Evolutionary conservation across 2,329 filamentous ascomycete species (phyloP).

Genomic region (Colletotrichum tamarilloi): DNA sequence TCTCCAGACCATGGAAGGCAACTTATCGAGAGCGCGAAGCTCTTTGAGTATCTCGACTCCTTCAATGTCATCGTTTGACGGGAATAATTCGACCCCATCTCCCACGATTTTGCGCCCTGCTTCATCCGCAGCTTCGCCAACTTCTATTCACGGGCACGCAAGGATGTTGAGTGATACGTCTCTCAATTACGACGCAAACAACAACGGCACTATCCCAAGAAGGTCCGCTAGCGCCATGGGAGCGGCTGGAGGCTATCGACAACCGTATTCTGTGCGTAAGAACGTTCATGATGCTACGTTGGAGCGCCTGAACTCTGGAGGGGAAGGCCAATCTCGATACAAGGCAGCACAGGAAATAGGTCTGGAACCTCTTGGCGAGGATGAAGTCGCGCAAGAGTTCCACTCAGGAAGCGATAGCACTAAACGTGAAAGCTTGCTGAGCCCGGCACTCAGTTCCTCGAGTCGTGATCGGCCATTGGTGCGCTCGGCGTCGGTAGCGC

Average conservation of each 20-base stretch:
- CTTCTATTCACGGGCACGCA: slow-evolving; percentile 59
- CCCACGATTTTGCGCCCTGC: slow-evolving; percentile 57
- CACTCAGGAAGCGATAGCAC: slow-evolving; percentile 46
- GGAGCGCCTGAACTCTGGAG: slow-evolving; percentile 54
- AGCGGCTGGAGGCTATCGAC: slow-evolving; percentile 68
- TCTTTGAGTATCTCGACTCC: slow-evolving; percentile 64
- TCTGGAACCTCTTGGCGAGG: slow-evolving; percentile 67
- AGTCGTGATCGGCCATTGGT: slow-evolving; percentile 62
- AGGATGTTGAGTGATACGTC: slow-evolving; percentile 68
- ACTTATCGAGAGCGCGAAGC: slow-evolving; percentile 81
- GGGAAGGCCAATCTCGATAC: slow-evolving; percentile 44
- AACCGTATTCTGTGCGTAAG: slow-evolving; percentile 55
- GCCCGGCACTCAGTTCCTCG: slow-evolving; percentile 54
- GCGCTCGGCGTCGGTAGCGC: slow-evolving; percentile 77
- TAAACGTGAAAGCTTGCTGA: slow-evolving; percentile 53
- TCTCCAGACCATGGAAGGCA: slow-evolving; percentile 89
- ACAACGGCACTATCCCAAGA: slow-evolving; percentile 50
- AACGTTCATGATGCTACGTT: slow-evolving; percentile 55
- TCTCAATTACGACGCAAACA: slow-evolving; percentile 45
- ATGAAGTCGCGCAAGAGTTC: slow-evolving; percentile 50
- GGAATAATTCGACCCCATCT: slow-evolving; percentile 64
- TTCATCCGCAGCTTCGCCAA: slow-evolving; percentile 38
- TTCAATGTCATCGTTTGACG: slow-evolving; percentile 50
- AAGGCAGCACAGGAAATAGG: slow-evolving; percentile 55
- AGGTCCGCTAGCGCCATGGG: slow-evolving; percentile 74